Conservation (phyloP, 441 rosid species). For the Syzygium malaccense region DNA sequence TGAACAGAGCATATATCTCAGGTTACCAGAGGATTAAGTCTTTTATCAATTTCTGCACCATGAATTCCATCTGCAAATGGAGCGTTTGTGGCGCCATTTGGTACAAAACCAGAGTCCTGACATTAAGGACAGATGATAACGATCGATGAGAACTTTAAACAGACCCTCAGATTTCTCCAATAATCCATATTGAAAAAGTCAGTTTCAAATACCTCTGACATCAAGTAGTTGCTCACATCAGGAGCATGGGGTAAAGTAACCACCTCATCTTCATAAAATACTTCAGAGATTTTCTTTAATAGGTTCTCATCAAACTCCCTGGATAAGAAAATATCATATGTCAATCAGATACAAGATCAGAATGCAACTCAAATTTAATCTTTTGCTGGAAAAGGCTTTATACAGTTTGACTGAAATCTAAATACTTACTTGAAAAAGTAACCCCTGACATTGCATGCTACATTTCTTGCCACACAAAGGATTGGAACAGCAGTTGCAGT, state of each 20-base stretch:
- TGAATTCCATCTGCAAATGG: conserved; percentile 74
- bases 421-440: conserved; percentile 83
- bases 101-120: conserved; percentile 72
- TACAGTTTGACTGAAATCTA: not conserved
- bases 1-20: not conserved
- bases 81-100: conserved; percentile 53
- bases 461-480: conserved; percentile 97
- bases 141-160: not conserved
- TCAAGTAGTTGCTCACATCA: conserved; percentile 91
- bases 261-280: conserved; percentile 83
- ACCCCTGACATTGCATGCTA: conserved; percentile 98
- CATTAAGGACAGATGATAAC: conserved; percentile 9
- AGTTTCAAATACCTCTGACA: conserved; percentile 63
- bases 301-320: conserved; percentile 97
- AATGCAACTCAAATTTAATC: not conserved
- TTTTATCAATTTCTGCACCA: conserved; percentile 71
- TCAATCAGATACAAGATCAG: not conserved
- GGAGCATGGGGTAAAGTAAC: conserved; percentile 71
- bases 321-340: conserved; percentile 2
- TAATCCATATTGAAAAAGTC: not conserved
- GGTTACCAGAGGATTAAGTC: conserved; percentile 61
- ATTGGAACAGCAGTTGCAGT: conserved; percentile 78
- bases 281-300: conserved; percentile 62
- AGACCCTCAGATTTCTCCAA: not conserved
- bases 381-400: not conserved